Percentiles rank a stretch among this genome's conserved stretches.
Conservation (phyloP, 179 eudicot genomes). For the Amaranthus tricolor region DNA sequence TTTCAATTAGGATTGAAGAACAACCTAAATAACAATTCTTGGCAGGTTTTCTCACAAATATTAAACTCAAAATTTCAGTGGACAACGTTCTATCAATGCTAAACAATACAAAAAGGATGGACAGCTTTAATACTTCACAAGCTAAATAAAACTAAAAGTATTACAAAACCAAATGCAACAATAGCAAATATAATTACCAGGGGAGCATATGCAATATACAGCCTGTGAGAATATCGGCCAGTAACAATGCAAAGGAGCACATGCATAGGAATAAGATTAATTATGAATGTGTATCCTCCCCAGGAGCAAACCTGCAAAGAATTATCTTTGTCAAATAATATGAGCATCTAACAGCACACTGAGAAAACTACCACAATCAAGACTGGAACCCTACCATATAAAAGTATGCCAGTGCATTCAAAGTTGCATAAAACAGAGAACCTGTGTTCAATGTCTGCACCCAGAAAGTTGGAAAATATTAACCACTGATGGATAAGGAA, state of each 20-base stretch:
- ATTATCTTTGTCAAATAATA: constrained; percentile 16
- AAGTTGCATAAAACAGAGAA: constrained; percentile 78
- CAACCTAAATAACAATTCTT: not conserved
- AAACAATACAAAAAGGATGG: not conserved
- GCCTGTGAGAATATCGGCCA: constrained; percentile 88
- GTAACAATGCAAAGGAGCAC: constrained; percentile 85
- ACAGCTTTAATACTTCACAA: not conserved
- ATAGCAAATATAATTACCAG: constrained; percentile 53
- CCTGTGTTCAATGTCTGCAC: constrained; percentile 91
- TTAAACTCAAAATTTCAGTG: not conserved
- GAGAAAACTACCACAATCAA: constrained; percentile 4
- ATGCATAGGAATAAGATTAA: constrained; percentile 91
- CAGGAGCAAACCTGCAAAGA: constrained; percentile 76
- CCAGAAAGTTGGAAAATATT: constrained; percentile 10
- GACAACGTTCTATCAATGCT: not conserved
- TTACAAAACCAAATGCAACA: not conserved
- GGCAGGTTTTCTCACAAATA: not conserved
- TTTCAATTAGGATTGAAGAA: not conserved
- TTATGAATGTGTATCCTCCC: constrained; percentile 99
- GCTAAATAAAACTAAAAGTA: too few relatives aligned
- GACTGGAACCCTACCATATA: constrained; percentile 65
- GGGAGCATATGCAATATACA: constrained; percentile 96
- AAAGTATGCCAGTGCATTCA: constrained; percentile 74
- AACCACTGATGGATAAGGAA: constrained; percentile 1
- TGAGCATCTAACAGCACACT: constrained; percentile 7